Conservation (phyloP, 805 yeast species). For the Hanseniaspora thailandica region DNA sequence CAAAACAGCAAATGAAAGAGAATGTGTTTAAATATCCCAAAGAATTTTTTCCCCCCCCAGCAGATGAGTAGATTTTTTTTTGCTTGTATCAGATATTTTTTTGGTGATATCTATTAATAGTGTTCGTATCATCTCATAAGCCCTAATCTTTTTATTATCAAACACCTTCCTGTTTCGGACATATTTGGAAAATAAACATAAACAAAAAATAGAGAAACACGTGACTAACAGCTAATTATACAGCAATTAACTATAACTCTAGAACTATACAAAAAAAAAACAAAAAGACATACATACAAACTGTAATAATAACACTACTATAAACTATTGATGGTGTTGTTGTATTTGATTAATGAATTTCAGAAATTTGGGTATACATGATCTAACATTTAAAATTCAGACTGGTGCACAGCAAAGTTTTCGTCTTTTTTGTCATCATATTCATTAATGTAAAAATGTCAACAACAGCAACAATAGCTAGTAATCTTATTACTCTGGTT, state of each 20-base stretch:
- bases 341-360: conserved; percentile 6
- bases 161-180: neutral
- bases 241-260: no score
- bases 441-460: conserved; percentile 4
- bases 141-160: neutral
- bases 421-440: conserved; percentile 15
- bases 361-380: conserved; percentile 16
- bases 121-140: no score
- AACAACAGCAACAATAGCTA: conserved; percentile 3
- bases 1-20: no score
- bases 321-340: conserved; percentile 5
- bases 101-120: no score
- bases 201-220: no score
- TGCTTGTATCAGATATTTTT: no score
- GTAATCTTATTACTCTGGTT: neutral
- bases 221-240: no score
- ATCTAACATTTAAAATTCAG: conserved; percentile 15
- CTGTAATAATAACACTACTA: neutral
- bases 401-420: conserved; percentile 16
- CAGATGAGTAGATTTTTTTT: no score
- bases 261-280: neutral
- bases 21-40: no score
- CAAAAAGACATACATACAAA: neutral
- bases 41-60: no score
- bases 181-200: neutral